Evolutionary conservation across 176 grass and related monocot genomes (phyloP).

Genomic region (Eleusine coracana): DNA sequence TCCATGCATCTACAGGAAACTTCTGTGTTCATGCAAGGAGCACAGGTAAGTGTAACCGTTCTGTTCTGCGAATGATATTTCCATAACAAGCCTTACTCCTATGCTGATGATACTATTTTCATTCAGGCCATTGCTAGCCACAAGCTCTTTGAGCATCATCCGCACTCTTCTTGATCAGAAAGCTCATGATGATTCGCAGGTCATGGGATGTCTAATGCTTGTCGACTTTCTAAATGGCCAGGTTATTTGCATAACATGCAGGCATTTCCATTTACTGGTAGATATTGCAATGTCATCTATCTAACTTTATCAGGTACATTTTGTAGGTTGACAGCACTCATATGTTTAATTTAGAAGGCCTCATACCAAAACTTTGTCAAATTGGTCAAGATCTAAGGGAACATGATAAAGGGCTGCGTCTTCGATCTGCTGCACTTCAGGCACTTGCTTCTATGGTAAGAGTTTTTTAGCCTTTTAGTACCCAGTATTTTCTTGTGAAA

Average conservation of each 20-base stretch:
- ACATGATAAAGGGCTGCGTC: constrained; percentile 66
- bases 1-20: constrained; percentile 79
- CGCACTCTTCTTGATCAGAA: constrained; percentile 87
- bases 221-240: constrained; percentile 87
- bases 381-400: constrained; percentile 73
- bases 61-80: constrained; percentile 19
- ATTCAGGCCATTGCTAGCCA: constrained; percentile 81
- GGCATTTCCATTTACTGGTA: background rate
- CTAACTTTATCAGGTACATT: constrained; percentile 36
- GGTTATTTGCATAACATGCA: constrained; percentile 46
- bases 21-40: constrained; percentile 91
- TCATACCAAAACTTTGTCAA: constrained; percentile 91
- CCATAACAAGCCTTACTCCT: constrained; percentile 16
- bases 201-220: constrained; percentile 81
- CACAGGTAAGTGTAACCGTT: constrained; percentile 67
- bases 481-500: constrained; percentile 30
- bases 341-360: constrained; percentile 94
- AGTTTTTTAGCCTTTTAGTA: constrained; percentile 23
- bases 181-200: constrained; percentile 62
- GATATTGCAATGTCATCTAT: constrained; percentile 18
- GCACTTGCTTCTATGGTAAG: constrained; percentile 94
- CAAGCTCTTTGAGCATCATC: constrained; percentile 77
- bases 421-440: constrained; percentile 78
- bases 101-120: constrained; percentile 35
- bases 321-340: constrained; percentile 90